A percentile compares a stretch with the other conserved stretches of the same genome.
phyloP scores from a whole-genome alignment of 2,329 filamentous ascomycete genomes.

The Alternaria sp. region DNA sequence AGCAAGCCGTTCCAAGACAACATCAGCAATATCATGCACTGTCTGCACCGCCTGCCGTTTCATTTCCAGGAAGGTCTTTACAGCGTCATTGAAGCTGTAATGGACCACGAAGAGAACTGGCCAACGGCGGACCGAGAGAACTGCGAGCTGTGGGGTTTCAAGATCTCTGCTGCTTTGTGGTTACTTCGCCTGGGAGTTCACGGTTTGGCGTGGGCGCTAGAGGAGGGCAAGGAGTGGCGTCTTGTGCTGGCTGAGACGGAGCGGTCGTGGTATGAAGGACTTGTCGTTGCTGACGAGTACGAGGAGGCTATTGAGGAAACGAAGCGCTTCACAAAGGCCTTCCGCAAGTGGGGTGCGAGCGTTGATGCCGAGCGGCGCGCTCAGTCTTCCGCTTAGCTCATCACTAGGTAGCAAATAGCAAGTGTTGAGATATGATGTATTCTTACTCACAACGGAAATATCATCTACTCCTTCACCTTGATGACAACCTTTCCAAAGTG shows the following conservation, averaged over 20 bases:
- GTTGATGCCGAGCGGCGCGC: neutral
- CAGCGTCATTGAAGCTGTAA: neutral
- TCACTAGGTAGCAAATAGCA: too few species aligned
- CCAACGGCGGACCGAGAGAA: neutral
- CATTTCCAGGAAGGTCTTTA: neutral
- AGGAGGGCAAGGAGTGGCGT: neutral
- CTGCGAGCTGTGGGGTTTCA: neutral
- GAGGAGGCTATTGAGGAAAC: neutral
- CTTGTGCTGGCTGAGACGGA: neutral
- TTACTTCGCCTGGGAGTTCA: neutral
- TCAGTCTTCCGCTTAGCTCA: neutral
- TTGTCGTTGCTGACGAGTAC: neutral
- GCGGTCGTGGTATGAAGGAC: neutral
- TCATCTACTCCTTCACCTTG: slow-evolving; percentile 31
- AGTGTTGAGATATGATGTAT: too few species aligned
- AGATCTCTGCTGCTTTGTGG: neutral
- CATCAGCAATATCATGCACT: neutral
- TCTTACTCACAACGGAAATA: accelerated
- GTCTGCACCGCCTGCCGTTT: neutral
- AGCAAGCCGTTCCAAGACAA: neutral
- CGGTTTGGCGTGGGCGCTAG: neutral
- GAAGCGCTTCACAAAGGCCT: neutral
- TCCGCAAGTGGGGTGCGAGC: neutral
- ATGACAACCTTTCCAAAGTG: slow-evolving; percentile 52
- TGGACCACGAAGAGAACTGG: neutral